Evolutionary conservation across 2,329 filamentous ascomycete species (phyloP), one percentile per base, ranked within the genome.

Genomic region (Cytospora piceae): DNA sequence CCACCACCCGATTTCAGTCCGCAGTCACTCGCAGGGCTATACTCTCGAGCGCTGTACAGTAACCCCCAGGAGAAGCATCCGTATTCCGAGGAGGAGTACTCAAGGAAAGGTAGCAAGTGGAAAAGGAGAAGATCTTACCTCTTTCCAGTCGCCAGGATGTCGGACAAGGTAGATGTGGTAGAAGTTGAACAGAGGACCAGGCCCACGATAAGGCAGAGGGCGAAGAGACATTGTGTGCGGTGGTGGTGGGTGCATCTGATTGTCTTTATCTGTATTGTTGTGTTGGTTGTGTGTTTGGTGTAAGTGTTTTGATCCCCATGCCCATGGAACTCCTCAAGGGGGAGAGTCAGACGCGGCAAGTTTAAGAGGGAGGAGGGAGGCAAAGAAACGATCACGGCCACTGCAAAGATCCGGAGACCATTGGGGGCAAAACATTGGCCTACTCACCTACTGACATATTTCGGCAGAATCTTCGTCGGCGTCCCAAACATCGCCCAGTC

Each of bases 161-260:
- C 66, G 63, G 66, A 59, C 55, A 67, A 67, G 42, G 66, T 51
- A n/a, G 54, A 34, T 4, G 46, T 34, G 22, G 49, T 56, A 8
- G 56, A 49, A 29, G 58, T 60, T 17, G 58, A 62, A 9, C 46
- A 37, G 14, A 34, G n/a, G 2, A 29, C 27, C 27, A 29, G 15
- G 29, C 20, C 11, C 29, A 60, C 66, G 17, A 63, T n/a, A 32
- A 32, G 51, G 54, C 63, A 67, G 58, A 80, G 79, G 73, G 9
- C 51, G 11, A 78, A 75, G 69, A 75, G 78, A 66, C 84, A 87
- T 73, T 83, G 82, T 73, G 80, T 76, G 72, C 80, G 78, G 70
- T 88, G 83, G 71, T 90, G 87, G 87, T 90, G 87, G 87, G 71
- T 81, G 68, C 81, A 87, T 70, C 73, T 88, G 66, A 77, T 89